Evolutionary conservation across 2,329 filamentous ascomycete species (phyloP).

Genomic region (Paecilomyces fulvus): DNA sequence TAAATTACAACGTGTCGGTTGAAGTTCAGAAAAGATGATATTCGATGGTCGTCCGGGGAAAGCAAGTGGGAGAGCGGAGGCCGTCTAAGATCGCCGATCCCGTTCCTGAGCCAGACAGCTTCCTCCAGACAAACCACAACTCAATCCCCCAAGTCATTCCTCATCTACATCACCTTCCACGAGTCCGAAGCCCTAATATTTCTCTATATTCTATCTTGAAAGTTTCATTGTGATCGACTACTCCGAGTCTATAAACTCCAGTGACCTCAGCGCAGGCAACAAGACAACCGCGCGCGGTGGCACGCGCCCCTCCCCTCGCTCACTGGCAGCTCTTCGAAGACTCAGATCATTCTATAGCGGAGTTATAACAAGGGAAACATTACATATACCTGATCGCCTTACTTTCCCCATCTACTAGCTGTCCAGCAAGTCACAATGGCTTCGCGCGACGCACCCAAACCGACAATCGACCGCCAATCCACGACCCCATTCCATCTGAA

Average conservation of each 20-base stretch:
- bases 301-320: not conserved
- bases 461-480: constrained; percentile 56
- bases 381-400: not conserved
- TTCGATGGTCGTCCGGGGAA: not conserved
- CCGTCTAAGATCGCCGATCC: not conserved
- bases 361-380: not conserved
- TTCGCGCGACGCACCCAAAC: constrained; percentile 18
- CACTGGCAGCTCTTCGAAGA: not conserved
- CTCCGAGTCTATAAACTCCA: not conserved
- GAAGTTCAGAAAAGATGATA: not conserved
- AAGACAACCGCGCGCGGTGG: not conserved
- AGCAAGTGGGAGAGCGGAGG: not conserved
- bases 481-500: constrained; percentile 77
- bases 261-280: not conserved
- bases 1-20: not conserved
- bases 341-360: not conserved
- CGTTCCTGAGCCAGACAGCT: not conserved
- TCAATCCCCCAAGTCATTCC: not conserved
- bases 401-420: not conserved
- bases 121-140: not conserved
- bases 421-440: not conserved
- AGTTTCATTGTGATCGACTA: not conserved
- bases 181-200: not conserved
- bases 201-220: not conserved
- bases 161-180: not conserved